Evolutionary conservation across 1,139 yeast species (phyloP), one percentile per base, ranked within the genome.

Genomic region (Magnusiomyces starmeri): DNA sequence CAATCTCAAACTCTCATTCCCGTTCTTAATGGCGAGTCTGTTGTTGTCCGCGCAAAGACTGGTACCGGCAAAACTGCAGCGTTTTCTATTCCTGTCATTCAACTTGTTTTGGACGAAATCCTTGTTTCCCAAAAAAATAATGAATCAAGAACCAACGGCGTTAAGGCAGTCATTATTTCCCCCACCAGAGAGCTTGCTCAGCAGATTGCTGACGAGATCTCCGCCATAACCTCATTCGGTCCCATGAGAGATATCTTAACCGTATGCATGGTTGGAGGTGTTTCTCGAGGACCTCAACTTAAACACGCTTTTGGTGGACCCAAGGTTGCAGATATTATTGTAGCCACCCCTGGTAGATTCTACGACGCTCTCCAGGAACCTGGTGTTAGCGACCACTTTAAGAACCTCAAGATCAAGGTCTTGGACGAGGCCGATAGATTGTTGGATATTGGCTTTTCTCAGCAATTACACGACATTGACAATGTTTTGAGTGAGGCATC

Each of bases 41-140:
- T 88, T 52, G 89, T 89, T 25, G 92, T 87, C 37, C 77, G 95
- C 60, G 97, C 97, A 35, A 87, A 87, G 66, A 90, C 97, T 4
- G 97, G 97, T 64, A 89, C 97, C 1, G 97, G 97, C 63, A 90
- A 90, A 67, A 90, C 97, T 0, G 79, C 86, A 55, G 95, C 96
- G 0, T 90, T 87, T 65, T 80, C 89, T 56, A 73, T 89, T 46
- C 97, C 97, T 2, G 73, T 87, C 7, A 70, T 89, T 45, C 85
- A 86, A 63, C 76, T 76, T 51, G 74, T 77, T 37, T 59, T 76
- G 20, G 71, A 71, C 47, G 66, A 70, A 8, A 37, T 54, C 16
- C 12, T 32, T 32, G n/a, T 18, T 12, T 4, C 37, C 6, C 12
- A 4, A 6, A 48, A 47, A 26, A 50, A 45, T 26, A 59, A 59